phyloP scores from a whole-genome alignment of 192 early-diverging fungal genomes.

The Phycomyces nitens region DNA sequence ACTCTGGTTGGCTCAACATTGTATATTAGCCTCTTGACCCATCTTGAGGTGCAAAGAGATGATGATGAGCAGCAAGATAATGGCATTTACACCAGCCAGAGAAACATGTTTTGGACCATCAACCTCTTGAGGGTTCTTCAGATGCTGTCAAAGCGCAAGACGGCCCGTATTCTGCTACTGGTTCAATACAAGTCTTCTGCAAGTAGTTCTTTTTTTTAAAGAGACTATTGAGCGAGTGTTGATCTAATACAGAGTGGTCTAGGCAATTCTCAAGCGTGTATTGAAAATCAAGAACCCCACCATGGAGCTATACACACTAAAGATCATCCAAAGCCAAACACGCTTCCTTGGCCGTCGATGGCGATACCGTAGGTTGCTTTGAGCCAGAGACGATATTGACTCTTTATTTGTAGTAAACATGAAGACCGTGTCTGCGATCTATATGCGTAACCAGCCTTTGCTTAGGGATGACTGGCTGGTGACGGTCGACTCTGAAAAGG shows the following conservation, averaged over 20 bases:
- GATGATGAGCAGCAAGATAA: constrained; percentile 4
- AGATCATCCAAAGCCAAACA: constrained; percentile 77
- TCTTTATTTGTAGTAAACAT: constrained; percentile 50
- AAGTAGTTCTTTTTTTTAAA: constrained; percentile 2
- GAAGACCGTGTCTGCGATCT: constrained; percentile 77
- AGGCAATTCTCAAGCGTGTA: constrained; percentile 73
- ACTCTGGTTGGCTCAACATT: neutral
- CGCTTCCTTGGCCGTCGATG: constrained; percentile 79
- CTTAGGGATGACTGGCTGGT: constrained; percentile 70
- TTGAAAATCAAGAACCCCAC: constrained; percentile 66
- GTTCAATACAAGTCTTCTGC: constrained; percentile 82
- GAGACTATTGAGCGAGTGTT: neutral
- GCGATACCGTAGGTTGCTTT: constrained; percentile 53
- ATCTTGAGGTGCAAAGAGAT: neutral
- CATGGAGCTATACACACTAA: constrained; percentile 71
- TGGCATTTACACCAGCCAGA: constrained; percentile 28
- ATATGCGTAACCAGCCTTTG: constrained; percentile 56
- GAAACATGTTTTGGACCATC: constrained; percentile 69
- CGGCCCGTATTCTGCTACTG: constrained; percentile 68
- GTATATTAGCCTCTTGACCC: constrained; percentile 10
- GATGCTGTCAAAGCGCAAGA: constrained; percentile 76
- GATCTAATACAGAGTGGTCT: neutral
- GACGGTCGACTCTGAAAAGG: constrained; percentile 55
- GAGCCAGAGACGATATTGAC: no score
- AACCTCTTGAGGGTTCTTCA: constrained; percentile 74